Evolutionary conservation across 2,329 filamentous ascomycete species (phyloP).

Genomic region (Paradendryphiella salina): DNA sequence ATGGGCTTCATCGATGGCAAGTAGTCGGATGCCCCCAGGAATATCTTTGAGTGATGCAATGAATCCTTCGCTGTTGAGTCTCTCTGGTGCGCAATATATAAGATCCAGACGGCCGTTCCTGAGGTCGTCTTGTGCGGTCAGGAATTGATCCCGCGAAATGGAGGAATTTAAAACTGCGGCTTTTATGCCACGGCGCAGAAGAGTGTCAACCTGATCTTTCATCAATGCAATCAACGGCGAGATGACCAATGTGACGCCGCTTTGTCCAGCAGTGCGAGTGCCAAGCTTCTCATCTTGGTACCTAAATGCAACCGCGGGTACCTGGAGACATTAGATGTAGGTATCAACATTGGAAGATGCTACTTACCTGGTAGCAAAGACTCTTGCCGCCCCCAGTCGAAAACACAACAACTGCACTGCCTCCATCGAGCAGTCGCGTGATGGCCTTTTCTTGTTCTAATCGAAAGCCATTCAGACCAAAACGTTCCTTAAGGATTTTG

Average conservation of each 20-base stretch:
- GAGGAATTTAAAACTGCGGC: constrained; percentile 78
- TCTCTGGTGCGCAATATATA: constrained; percentile 92
- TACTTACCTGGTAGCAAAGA: constrained; percentile 80
- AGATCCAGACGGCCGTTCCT: constrained; percentile 73
- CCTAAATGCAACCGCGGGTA: constrained; percentile 50
- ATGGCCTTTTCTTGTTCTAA: constrained; percentile 54
- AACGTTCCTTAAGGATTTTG: constrained; percentile 48
- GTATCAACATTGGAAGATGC: background rate
- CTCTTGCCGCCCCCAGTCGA: constrained; percentile 96
- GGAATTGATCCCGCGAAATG: constrained; percentile 58
- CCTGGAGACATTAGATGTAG: constrained; percentile 15
- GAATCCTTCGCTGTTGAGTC: constrained; percentile 78
- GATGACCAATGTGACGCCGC: constrained; percentile 84
- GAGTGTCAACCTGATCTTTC: constrained; percentile 90
- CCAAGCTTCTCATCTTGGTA: constrained; percentile 44
- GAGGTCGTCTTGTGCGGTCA: constrained; percentile 61
- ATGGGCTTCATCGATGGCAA: constrained; percentile 95
- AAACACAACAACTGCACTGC: constrained; percentile 59
- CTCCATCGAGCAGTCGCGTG: constrained; percentile 49
- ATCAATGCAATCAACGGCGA: constrained; percentile 91
- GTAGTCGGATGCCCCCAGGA: constrained; percentile 70
- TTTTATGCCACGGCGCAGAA: constrained; percentile 69
- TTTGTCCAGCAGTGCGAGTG: constrained; percentile 60
- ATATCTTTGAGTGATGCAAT: constrained; percentile 66
- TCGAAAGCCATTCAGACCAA: constrained; percentile 50